These are phyloP conservation scores for Penicillium glabrum DNA, from an alignment of 2,329 filamentous ascomycete species.

Conservation along the genomic window DNA sequence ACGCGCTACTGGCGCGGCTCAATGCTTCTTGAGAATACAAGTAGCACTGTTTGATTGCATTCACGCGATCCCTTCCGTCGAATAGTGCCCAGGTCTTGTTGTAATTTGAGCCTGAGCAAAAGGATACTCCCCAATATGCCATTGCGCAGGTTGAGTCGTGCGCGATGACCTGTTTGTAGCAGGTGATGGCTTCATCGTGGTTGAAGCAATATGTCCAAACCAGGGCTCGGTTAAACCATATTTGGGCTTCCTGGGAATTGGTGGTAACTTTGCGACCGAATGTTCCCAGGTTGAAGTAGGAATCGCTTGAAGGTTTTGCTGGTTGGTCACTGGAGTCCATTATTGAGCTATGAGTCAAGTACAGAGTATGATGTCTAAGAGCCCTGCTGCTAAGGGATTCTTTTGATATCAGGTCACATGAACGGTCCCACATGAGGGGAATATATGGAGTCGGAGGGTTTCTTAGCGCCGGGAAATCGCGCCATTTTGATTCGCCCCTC, in stretches of 20 bases:
- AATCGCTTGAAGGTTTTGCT: constrained; percentile 14
- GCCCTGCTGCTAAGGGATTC: not conserved
- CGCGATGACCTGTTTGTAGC: constrained; percentile 29
- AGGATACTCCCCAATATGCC: constrained; percentile 29
- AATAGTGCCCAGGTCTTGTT: constrained; percentile 24
- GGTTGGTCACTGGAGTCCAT: not conserved
- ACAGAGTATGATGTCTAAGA: not conserved
- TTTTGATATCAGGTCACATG: constrained; percentile 6
- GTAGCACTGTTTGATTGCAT: constrained; percentile 16
- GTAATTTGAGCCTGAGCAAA: constrained; percentile 22
- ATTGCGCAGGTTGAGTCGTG: constrained; percentile 32
- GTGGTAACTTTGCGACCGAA: constrained; percentile 36
- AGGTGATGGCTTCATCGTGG: constrained; percentile 34
- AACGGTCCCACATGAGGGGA: not conserved
- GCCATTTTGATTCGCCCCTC: constrained; percentile 8
- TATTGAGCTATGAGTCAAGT: not conserved
- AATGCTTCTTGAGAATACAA: constrained; percentile 15
- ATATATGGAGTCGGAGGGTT: constrained; percentile 14
- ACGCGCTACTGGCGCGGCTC: constrained; percentile 5
- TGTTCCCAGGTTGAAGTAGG: constrained; percentile 31
- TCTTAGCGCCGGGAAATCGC: constrained; percentile 3
- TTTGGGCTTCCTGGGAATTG: constrained; percentile 26
- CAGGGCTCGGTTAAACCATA: constrained; percentile 34
- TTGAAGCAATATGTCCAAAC: constrained; percentile 38
- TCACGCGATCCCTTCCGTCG: constrained; percentile 12